Conservation (phyloP, 2,329 filamentous ascomycete genomes). For the Grosmannia clavigera region DNA sequence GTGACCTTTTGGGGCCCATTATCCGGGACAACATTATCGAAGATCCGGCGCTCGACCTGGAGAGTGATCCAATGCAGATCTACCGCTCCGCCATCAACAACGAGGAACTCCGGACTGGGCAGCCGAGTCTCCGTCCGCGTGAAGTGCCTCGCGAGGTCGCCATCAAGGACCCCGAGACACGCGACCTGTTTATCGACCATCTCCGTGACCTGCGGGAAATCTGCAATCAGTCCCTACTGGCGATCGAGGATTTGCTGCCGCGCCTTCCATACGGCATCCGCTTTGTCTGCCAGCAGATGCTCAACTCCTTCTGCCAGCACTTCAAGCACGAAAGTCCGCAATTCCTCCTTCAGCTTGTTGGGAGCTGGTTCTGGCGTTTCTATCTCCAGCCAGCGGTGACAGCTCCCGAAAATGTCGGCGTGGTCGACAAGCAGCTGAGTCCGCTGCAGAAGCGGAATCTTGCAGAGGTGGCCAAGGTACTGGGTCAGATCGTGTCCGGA, state of each 20-base stretch:
- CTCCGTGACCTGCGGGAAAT: constrained; percentile 90
- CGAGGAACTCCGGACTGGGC: constrained; percentile 85
- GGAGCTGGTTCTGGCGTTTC: constrained; percentile 86
- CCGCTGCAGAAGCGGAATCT: constrained; percentile 90
- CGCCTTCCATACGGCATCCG: constrained; percentile 89
- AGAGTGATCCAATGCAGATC: constrained; percentile 95
- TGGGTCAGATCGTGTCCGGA: constrained; percentile 79
- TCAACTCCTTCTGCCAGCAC: constrained; percentile 60
- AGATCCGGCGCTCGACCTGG: constrained; percentile 78
- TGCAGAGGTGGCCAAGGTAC: constrained; percentile 78
- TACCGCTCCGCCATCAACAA: constrained; percentile 94
- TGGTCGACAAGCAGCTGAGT: constrained; percentile 78
- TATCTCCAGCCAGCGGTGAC: constrained; percentile 84
- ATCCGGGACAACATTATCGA: constrained; percentile 90
- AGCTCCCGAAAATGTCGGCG: constrained; percentile 85
- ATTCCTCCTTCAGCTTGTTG: constrained; percentile 68
- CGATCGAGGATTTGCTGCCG: constrained; percentile 70
- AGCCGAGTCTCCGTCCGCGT: constrained; percentile 64
- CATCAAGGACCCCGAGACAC: constrained; percentile 90
- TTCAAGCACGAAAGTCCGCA: constrained; percentile 73
- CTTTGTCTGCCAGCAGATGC: constrained; percentile 77
- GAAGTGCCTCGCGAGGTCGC: constrained; percentile 85
- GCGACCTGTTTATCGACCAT: constrained; percentile 86
- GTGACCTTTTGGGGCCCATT: constrained; percentile 71
- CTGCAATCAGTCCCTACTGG: constrained; percentile 75